Evolutionary conservation across 257 asterid species (phyloP).

Genomic region (Asclepias syriaca): DNA sequence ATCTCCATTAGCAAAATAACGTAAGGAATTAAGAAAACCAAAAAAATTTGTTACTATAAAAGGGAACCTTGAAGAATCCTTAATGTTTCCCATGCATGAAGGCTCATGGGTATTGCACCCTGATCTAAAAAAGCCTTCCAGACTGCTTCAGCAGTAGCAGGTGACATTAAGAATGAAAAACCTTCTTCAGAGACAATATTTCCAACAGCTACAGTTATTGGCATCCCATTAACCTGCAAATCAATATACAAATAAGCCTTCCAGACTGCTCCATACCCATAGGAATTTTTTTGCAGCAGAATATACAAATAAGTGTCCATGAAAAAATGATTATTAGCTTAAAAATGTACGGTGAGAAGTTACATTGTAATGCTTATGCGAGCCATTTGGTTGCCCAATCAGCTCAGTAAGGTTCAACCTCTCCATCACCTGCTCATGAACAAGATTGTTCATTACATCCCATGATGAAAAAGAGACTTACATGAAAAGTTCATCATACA

Average conservation of each 20-base stretch:
- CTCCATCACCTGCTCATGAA: slow-evolving; percentile 60
- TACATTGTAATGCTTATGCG: slow-evolving; percentile 84
- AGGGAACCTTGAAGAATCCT: slow-evolving; percentile 78
- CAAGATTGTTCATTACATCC: slow-evolving; percentile 22
- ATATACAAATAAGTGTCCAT: not conserved
- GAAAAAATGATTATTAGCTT: not conserved
- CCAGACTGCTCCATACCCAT: not conserved
- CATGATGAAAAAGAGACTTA: slow-evolving; percentile 16
- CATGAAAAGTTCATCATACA: slow-evolving; percentile 14
- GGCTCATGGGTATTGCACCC: slow-evolving; percentile 72
- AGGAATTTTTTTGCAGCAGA: not conserved
- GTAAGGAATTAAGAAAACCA: slow-evolving; percentile 7
- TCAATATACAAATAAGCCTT: no score
- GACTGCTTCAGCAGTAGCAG: slow-evolving; percentile 51
- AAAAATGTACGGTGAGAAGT: slow-evolving; percentile 11
- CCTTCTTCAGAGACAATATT: slow-evolving; percentile 73
- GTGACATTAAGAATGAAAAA: slow-evolving; percentile 73
- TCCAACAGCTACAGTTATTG: slow-evolving; percentile 88
- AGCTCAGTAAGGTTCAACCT: slow-evolving; percentile 65
- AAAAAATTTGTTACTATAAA: not conserved
- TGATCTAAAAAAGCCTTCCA: slow-evolving; percentile 66
- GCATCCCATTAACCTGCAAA: slow-evolving; percentile 79
- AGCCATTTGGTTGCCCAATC: slow-evolving; percentile 83
- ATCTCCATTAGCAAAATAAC: slow-evolving; percentile 4
- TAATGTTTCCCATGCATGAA: slow-evolving; percentile 82